Conservation (phyloP, 1,284 basidiomycete genomes). For the Cutaneotrichosporon sp. region DNA sequence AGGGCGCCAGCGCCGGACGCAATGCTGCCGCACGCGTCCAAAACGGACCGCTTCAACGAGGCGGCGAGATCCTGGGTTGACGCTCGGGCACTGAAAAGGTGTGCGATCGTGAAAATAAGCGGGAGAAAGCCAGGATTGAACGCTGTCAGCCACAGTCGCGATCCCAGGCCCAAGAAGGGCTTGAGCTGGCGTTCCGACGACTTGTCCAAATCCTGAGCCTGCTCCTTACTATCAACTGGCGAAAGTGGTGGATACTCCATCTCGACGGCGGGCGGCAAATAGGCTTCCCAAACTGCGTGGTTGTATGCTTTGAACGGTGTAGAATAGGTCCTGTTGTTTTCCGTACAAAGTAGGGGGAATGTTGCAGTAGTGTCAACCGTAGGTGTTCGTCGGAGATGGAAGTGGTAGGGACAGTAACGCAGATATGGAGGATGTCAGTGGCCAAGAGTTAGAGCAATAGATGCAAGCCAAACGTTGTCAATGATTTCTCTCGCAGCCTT, state of each 20-base stretch:
- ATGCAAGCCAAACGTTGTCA: no score
- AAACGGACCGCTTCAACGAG: slow-evolving; percentile 64
- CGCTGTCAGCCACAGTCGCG: slow-evolving; percentile 77
- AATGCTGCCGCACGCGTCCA: slow-evolving; percentile 74
- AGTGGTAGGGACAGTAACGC: no score
- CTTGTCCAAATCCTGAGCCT: neutral
- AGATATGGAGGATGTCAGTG: no score
- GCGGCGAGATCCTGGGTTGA: slow-evolving; percentile 61
- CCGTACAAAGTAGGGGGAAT: no score
- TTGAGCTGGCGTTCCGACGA: neutral
- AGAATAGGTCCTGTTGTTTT: no score
- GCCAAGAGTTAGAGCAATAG: no score
- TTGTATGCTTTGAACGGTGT: no score
- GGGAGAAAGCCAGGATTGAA: slow-evolving; percentile 63
- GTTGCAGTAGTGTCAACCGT: no score
- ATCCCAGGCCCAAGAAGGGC: slow-evolving; percentile 74
- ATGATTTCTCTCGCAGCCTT: no score
- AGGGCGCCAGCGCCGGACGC: slow-evolving; percentile 74
- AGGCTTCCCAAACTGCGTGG: no score
- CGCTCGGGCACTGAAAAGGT: slow-evolving; percentile 64
- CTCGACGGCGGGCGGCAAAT: no score
- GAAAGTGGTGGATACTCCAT: neutral
- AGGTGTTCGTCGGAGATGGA: no score
- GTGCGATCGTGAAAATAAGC: slow-evolving; percentile 76
- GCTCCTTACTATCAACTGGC: neutral